Evolutionary conservation across 306 rosid species (phyloP).

Genomic region (Inga oerstediana): DNA sequence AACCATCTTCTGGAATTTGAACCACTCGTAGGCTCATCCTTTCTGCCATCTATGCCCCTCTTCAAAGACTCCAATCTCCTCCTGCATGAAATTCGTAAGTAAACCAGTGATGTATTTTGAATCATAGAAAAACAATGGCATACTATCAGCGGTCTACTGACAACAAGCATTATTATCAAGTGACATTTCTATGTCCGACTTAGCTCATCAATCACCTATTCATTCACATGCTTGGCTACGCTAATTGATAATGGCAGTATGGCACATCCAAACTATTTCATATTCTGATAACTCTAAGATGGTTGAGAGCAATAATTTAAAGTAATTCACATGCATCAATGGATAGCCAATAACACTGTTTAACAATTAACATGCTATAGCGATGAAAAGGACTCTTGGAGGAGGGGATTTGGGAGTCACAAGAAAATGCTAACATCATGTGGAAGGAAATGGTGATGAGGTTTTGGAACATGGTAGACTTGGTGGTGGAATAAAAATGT

Average conservation of each 20-base stretch:
- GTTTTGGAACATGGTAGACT: too few relatives aligned
- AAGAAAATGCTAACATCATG: too few relatives aligned
- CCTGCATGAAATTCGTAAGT: conserved; percentile 47
- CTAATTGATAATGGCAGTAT: background rate
- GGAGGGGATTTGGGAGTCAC: too few relatives aligned
- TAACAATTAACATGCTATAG: background rate
- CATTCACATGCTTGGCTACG: background rate
- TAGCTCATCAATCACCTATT: conserved; percentile 20
- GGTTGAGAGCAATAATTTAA: conserved; percentile 12
- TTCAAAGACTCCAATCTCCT: conserved; percentile 77
- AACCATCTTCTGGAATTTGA: conserved; percentile 47
- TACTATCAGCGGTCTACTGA: conserved; percentile 1
- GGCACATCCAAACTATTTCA: conserved; percentile 23
- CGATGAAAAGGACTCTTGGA: too few relatives aligned
- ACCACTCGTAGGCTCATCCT: conserved; percentile 33
- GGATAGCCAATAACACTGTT: background rate
- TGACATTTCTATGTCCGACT: background rate
- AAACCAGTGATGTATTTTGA: conserved; percentile 24
- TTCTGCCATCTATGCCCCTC: conserved; percentile 66
- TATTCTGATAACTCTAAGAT: background rate
- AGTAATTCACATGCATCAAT: conserved; percentile 5
- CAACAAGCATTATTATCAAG: background rate
- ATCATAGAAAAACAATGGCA: conserved; percentile 5
- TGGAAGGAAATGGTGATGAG: too few relatives aligned
- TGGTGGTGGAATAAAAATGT: too few relatives aligned